Evolutionary conservation across 352 stramenopile species (phyloP), one percentile per base, ranked within the genome.

Genomic region (Pythium volutum): DNA sequence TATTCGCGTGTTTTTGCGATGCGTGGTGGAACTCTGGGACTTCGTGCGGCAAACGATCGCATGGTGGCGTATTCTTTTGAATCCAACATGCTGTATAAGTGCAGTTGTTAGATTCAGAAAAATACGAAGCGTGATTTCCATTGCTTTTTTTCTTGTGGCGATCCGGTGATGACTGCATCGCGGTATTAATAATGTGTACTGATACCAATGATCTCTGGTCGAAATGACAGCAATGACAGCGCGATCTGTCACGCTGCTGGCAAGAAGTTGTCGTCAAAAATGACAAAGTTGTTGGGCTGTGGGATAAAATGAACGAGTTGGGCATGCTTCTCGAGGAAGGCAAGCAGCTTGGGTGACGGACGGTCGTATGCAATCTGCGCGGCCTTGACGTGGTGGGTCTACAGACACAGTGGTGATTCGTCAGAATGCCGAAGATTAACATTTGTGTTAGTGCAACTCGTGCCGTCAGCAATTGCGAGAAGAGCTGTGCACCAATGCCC

Each of bases 251-350:
- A 25, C 20, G 42, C 1, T 42, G 12, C 29, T 29, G 48, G 23
- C 10, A 29, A 16, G 27, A 95, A 92, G 62, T 79, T 95, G 38
- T 50, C 73, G 59, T 91, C 74, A 53, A 93, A 95, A 18, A 96
- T 41, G 25, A 95, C 84, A 66, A 95, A 96, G 53, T 82, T 84
- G 68, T 95, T 96, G 54, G 84, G 78, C 57, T 96, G 88, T 29
- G 68, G 70, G 53, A 78, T 72, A 59, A 82, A 79, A 1, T 71
- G 55, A 0, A 26, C 64, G 25, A 95, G 71, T 0, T 47, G 66
- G 22, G 71, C 75, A 61, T 95, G 79, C 66, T 93, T 96, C 15
- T 67, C 60, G 10, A 93, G 63, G 54, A 95, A 95, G 36, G 81
- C 69, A 5, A 88, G 67, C n/a, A 95, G 69, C 56, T 93, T 93